Evolutionary conservation across 2,329 filamentous ascomycete genomes (phyloP).

Genomic region (Fusarium guadeloupense): DNA sequence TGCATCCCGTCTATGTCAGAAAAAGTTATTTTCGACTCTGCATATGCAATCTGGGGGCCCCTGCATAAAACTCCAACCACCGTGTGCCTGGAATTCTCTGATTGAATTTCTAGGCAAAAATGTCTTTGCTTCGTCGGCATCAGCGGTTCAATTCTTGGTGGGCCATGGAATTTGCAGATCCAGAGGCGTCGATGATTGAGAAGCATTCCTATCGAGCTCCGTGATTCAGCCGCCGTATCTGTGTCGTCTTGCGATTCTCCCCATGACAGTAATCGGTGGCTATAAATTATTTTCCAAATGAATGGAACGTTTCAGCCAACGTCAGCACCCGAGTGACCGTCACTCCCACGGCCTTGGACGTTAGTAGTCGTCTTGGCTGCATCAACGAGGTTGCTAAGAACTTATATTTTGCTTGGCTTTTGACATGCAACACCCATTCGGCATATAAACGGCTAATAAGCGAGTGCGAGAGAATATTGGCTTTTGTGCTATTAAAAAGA

Average conservation of each 20-base stretch:
- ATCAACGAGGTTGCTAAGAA: constrained; percentile 1
- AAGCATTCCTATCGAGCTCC: background rate
- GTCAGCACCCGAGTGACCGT: constrained; percentile 13
- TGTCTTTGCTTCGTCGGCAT: background rate
- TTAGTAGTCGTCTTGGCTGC: background rate
- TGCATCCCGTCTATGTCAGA: too few relatives aligned
- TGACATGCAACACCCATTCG: background rate
- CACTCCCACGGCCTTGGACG: constrained; percentile 5
- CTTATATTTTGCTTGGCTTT: background rate
- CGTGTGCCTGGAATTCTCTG: background rate
- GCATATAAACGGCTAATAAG: too few relatives aligned
- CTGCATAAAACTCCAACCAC: constrained; percentile 10
- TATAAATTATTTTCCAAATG: constrained; percentile 9
- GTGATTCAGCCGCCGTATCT: background rate
- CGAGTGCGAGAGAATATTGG: constrained; percentile 11
- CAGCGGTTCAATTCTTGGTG: background rate
- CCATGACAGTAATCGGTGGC: constrained; percentile 3
- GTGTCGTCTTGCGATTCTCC: background rate
- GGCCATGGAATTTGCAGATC: background rate
- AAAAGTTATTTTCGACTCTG: background rate
- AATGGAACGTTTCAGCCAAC: constrained; percentile 34
- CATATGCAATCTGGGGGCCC: constrained; percentile 1
- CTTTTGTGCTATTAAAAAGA: constrained; percentile 34
- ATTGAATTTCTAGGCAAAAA: background rate
- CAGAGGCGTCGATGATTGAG: background rate